A percentile compares a stretch with the other conserved stretches of the same genome.
Conservation (phyloP, 331 rosid species). For the Acacia concinna region DNA sequence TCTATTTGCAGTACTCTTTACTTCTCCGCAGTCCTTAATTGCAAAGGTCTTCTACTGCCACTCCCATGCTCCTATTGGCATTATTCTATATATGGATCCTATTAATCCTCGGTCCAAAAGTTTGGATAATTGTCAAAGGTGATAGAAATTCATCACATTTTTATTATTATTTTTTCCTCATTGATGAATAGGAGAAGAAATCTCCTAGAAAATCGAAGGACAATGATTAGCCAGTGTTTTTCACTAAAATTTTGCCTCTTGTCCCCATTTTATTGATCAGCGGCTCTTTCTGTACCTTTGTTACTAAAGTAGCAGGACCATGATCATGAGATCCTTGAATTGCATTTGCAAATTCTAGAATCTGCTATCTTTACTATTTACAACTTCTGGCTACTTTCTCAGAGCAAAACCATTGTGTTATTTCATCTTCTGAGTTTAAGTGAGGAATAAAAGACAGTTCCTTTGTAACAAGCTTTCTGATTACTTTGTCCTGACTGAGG, state of each 20-base stretch:
- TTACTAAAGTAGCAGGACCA: neutral
- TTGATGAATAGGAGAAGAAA: neutral
- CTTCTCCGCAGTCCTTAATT: neutral
- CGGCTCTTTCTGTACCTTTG: neutral
- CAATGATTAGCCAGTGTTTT: neutral
- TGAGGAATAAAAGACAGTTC: neutral
- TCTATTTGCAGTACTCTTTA: neutral
- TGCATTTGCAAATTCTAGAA: neutral
- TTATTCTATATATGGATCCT: neutral
- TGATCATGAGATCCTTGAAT: neutral
- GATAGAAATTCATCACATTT: neutral
- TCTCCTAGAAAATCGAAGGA: neutral
- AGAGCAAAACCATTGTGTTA: neutral
- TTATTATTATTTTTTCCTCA: neutral
- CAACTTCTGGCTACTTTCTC: neutral
- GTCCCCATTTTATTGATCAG: neutral
- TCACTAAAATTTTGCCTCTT: neutral
- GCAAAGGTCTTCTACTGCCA: neutral
- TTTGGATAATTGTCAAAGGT: neutral
- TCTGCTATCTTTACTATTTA: neutral
- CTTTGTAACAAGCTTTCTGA: neutral
- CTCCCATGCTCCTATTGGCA: neutral
- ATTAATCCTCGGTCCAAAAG: neutral
- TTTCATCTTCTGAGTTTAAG: neutral
- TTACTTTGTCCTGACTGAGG: neutral